Conservation (phyloP, 23 red algal genomes). For the Gracilaria caudata region DNA sequence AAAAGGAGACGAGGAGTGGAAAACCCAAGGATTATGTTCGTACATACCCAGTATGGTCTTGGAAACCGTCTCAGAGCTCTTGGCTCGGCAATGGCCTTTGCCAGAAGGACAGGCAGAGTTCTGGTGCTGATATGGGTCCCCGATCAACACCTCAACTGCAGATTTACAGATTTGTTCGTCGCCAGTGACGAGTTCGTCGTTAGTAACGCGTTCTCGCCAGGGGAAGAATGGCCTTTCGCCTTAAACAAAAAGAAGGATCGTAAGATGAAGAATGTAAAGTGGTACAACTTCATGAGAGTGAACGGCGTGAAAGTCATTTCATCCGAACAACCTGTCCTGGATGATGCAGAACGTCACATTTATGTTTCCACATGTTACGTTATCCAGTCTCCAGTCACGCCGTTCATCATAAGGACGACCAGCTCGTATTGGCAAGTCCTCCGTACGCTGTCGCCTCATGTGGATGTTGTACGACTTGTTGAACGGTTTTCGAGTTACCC, state of each 20-base stretch:
- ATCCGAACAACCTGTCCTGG: conserved; percentile 42
- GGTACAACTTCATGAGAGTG: conserved; percentile 72
- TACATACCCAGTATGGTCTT: conserved; percentile 78
- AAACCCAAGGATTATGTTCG: conserved; percentile 67
- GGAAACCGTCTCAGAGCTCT: conserved; percentile 81
- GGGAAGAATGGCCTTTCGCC: conserved; percentile 51
- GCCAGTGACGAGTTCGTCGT: conserved; percentile 65
- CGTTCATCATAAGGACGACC: conserved; percentile 63
- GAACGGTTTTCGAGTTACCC: conserved; percentile 61
- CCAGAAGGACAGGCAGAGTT: conserved; percentile 55
- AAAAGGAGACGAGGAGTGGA: conserved; percentile 34
- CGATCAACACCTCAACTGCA: conserved; percentile 70
- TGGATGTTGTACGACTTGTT: conserved; percentile 64
- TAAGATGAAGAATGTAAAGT: conserved; percentile 56
- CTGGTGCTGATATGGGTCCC: conserved; percentile 76
- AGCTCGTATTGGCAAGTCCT: conserved; percentile 77
- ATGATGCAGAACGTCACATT: conserved; percentile 55
- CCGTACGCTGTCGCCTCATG: conserved; percentile 52
- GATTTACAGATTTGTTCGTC: conserved; percentile 71
- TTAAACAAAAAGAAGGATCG: conserved; percentile 28
- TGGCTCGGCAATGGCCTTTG: conserved; percentile 79
- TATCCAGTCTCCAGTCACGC: conserved; percentile 73
- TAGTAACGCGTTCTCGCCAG: conserved; percentile 29
- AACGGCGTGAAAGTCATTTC: conserved; percentile 46
- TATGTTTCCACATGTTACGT: conserved; percentile 75